Evolutionary conservation across 2,329 filamentous ascomycete genomes (phyloP), one percentile per base, ranked within the genome.

Genomic region (Nothophaeocryptopus gaeumannii): DNA sequence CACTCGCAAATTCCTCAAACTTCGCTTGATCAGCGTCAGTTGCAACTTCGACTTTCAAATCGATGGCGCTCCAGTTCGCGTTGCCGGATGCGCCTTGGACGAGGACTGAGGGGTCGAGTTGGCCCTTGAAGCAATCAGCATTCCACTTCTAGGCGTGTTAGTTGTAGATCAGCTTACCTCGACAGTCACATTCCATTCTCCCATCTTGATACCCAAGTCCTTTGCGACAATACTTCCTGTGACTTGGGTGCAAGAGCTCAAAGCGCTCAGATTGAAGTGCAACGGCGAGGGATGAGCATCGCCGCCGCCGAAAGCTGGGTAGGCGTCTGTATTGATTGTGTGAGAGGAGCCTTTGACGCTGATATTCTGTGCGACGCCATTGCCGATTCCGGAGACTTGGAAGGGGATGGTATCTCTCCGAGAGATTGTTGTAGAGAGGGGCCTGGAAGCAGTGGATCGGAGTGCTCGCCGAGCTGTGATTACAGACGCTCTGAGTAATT

Each of bases 211-310:
- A 2, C 51, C 51, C 7, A 47, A 20, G 29, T 54, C 51, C 36
- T 48, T 51, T 12, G 51, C 51, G 20, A 51, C 47, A 2, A 51
- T 47, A 29, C 47, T 47, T 5, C 51, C 51, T 5, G 51, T 54
- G 29, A 47, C 51, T 37, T 51, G 51, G 12, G 51, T 51, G 31
- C 51, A 54, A 1, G 51, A 54, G 9, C 45, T 45, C 8, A 48
- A 34, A 7, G 50, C 33, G 9, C 45, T 41, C 12, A 53, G 16
- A 14, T 53, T 53, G 50, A 40, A 53, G 50, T 53, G 50, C 7
- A 53, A 36, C n/a, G 50, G 50, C 13, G 50, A 49, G 4, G 50
- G 50, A 26, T 40, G n/a, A 9, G 39, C 39, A 12, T 53, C 45
- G 36, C 42, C 39, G 45, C 45, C 50, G 26, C 50, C 50, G 13